Evolutionary conservation across 2,329 filamentous ascomycete species (phyloP).

Genomic region (Fusarium dlaminii): DNA sequence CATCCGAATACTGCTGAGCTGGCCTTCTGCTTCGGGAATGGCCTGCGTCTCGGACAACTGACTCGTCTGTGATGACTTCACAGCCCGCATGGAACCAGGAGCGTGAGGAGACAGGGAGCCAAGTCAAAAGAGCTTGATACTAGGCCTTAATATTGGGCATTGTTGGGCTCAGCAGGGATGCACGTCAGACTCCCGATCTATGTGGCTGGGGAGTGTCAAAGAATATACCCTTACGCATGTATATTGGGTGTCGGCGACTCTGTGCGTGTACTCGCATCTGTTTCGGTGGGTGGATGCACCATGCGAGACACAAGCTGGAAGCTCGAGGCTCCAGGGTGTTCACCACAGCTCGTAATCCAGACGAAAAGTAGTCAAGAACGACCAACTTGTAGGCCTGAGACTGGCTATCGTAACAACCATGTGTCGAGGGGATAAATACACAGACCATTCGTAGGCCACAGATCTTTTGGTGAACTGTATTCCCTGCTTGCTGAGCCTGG

Average conservation of each 20-base stretch:
- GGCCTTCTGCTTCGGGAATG: constrained; percentile 47
- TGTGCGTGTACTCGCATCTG: constrained; percentile 10
- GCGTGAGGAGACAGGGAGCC: constrained; percentile 18
- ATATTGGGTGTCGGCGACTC: constrained; percentile 26
- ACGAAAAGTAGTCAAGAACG: constrained; percentile 22
- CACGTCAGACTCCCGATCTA: constrained; percentile 25
- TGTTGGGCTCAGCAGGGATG: constrained; percentile 40
- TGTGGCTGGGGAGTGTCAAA: constrained; percentile 34
- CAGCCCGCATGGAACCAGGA: constrained; percentile 40
- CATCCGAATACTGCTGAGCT: constrained; percentile 43
- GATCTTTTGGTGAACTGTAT: constrained; percentile 4
- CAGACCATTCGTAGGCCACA: constrained; percentile 18
- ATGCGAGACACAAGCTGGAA: constrained; percentile 28
- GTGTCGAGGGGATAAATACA: constrained; percentile 23
- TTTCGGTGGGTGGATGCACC: constrained; percentile 34
- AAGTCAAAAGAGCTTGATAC: constrained; percentile 9
- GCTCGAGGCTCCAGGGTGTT: constrained; percentile 24
- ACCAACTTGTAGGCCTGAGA: constrained; percentile 26
- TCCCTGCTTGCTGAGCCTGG: constrained; percentile 27
- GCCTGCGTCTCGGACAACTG: constrained; percentile 41
- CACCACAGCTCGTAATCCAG: constrained; percentile 27
- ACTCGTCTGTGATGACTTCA: constrained; percentile 43
- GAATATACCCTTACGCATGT: constrained; percentile 30
- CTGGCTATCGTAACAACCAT: constrained; percentile 17
- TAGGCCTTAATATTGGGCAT: constrained; percentile 35